Percentiles rank a stretch among this genome's conserved stretches.
These are phyloP conservation scores for Trichoderma sp. DNA, from an alignment of 2,329 filamentous ascomycete genomes.

Conservation along the genomic window DNA sequence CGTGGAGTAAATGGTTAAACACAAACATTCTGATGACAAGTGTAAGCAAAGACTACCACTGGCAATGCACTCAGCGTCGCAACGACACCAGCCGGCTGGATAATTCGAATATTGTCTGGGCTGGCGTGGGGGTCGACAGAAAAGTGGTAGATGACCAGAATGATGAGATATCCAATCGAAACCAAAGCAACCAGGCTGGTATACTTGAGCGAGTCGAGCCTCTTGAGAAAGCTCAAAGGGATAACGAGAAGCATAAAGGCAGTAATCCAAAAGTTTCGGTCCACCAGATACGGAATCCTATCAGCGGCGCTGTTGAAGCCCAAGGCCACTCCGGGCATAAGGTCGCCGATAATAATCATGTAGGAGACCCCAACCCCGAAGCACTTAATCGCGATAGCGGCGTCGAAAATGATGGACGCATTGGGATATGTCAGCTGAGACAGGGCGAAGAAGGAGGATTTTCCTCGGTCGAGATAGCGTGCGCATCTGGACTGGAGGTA, in stretches of 20 bases:
- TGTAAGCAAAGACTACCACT: conserved; percentile 98
- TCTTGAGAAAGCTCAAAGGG: conserved; percentile 86
- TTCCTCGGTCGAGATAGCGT: conserved; percentile 86
- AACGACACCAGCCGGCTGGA: conserved; percentile 79
- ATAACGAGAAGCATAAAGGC: conserved; percentile 97
- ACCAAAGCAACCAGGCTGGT: conserved; percentile 89
- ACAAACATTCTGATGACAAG: conserved; percentile 92
- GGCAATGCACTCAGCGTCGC: conserved; percentile 84
- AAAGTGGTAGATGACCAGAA: conserved; percentile 93
- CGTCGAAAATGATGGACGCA: conserved; percentile 91
- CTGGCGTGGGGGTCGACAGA: conserved; percentile 75
- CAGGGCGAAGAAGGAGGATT: conserved; percentile 91
- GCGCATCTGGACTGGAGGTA: conserved; percentile 95
- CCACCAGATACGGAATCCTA: conserved; percentile 72
- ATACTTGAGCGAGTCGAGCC: conserved; percentile 95
- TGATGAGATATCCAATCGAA: conserved; percentile 91
- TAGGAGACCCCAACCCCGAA: conserved; percentile 98
- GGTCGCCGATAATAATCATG: conserved; percentile 95
- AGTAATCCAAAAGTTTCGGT: conserved; percentile 96
- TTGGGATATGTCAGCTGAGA: conserved; percentile 97
- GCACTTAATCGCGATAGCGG: conserved; percentile 95
- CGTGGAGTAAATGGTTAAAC: conserved; percentile 28
- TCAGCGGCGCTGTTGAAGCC: conserved; percentile 73
- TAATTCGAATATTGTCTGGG: conserved; percentile 73
- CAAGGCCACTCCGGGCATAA: conserved; percentile 92